These are phyloP conservation scores for Dittrichia graveolens DNA, from an alignment of 129 eudicot genomes.

Conservation along the genomic window DNA sequence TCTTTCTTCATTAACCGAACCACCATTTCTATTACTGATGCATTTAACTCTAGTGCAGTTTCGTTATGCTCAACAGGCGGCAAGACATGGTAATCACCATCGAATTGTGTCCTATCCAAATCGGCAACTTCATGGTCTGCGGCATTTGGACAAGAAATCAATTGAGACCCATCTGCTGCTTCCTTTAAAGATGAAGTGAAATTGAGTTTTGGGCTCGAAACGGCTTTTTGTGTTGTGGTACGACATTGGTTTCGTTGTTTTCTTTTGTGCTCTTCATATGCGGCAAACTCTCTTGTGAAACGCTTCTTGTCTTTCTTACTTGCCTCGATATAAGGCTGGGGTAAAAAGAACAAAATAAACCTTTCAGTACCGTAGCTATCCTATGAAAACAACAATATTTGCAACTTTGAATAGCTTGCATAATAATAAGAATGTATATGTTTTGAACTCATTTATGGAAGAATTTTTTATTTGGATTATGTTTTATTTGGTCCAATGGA, in stretches of 20 bases:
- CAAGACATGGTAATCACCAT: slow-evolving; percentile 42
- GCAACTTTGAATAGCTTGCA: neutral
- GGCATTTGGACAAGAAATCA: slow-evolving; percentile 2
- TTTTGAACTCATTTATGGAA: too few relatives aligned
- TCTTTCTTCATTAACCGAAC: slow-evolving; percentile 43
- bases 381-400: neutral
- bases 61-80: slow-evolving; percentile 32
- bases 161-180: slow-evolving; percentile 22
- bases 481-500: too few relatives aligned
- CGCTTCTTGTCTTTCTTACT: slow-evolving; percentile 66
- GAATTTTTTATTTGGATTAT: too few relatives aligned
- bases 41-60: slow-evolving; percentile 30
- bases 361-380: neutral
- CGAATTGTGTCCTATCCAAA: slow-evolving; percentile 3
- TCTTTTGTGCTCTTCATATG: slow-evolving; percentile 29
- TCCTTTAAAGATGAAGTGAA: slow-evolving; percentile 17
- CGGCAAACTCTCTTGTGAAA: slow-evolving; percentile 51
- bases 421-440: too few relatives aligned
- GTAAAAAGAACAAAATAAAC: neutral
- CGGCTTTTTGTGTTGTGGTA: neutral
- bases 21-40: slow-evolving; percentile 38
- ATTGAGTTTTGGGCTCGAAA: slow-evolving; percentile 19
- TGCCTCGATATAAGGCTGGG: slow-evolving; percentile 58
- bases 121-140: slow-evolving; percentile 6
- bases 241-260: slow-evolving; percentile 8